Conservation (phyloP, 441 rosid species). For the Adansonia rubrostipa region DNA sequence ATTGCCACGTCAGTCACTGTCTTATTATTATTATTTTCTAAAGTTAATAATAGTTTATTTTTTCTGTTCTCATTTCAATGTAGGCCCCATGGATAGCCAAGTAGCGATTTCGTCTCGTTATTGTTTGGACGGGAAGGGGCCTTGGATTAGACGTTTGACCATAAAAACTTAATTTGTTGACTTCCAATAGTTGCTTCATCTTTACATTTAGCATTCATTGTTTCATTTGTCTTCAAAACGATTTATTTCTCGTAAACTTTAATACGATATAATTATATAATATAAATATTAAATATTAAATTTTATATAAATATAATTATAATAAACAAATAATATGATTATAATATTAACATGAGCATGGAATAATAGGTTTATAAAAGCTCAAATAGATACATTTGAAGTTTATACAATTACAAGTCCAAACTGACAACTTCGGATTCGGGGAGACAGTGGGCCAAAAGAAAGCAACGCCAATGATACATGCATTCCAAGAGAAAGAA, state of each 20-base stretch:
- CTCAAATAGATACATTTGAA: too few relatives aligned
- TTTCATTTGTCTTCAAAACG: too few relatives aligned
- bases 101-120: neutral
- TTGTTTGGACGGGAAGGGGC: neutral
- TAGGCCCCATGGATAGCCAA: neutral
- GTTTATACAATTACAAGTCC: neutral
- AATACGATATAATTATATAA: too few relatives aligned
- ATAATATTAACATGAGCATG: too few relatives aligned
- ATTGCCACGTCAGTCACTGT: constrained; percentile 13
- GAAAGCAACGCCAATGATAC: neutral
- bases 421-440: neutral
- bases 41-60: neutral
- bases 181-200: neutral
- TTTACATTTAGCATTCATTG: too few relatives aligned
- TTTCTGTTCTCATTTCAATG: neutral
- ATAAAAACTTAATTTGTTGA: constrained; percentile 11
- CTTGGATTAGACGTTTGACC: constrained; percentile 10
- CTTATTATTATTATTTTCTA: neutral
- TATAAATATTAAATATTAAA: too few relatives aligned
- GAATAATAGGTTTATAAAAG: too few relatives aligned
- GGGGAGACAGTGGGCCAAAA: neutral
- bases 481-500: neutral
- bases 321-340: too few relatives aligned
- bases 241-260: too few relatives aligned
- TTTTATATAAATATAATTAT: too few relatives aligned